phyloP scores from a whole-genome alignment of 1,139 yeast genomes.

The Blastobotrys arbuscula region DNA sequence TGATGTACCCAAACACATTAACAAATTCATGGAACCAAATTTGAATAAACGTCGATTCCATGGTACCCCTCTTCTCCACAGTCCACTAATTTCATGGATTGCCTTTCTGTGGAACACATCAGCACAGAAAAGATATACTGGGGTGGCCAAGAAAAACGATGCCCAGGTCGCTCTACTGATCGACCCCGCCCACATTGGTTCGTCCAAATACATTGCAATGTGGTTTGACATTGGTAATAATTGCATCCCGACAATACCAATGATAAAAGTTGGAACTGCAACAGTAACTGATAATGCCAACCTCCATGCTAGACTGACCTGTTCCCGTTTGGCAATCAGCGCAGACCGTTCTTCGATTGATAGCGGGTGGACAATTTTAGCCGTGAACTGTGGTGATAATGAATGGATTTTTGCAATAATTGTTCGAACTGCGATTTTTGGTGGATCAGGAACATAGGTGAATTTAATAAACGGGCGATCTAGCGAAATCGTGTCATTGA shows the following conservation, averaged over 20 bases:
- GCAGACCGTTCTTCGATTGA: slow-evolving; percentile 62
- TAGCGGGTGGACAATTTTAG: slow-evolving; percentile 52
- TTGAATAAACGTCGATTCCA: slow-evolving; percentile 53
- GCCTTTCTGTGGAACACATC: slow-evolving; percentile 69
- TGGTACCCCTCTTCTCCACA: slow-evolving; percentile 54
- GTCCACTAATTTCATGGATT: slow-evolving; percentile 47
- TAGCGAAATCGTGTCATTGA: slow-evolving; percentile 52
- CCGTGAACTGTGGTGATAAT: slow-evolving; percentile 43
- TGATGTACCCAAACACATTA: slow-evolving; percentile 67
- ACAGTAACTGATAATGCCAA: slow-evolving; percentile 45
- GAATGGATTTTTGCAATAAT: slow-evolving; percentile 47
- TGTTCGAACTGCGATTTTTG: slow-evolving; percentile 46
- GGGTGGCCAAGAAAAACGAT: slow-evolving; percentile 58
- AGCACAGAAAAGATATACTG: slow-evolving; percentile 70
- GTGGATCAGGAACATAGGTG: slow-evolving; percentile 56
- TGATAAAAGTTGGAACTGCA: slow-evolving; percentile 64
- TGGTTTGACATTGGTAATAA: slow-evolving; percentile 43
- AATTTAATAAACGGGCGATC: slow-evolving; percentile 54
- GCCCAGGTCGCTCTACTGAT: slow-evolving; percentile 64
- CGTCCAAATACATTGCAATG: slow-evolving; percentile 51
- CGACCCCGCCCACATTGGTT: slow-evolving; percentile 60
- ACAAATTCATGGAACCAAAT: slow-evolving; percentile 73
- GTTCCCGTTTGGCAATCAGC: slow-evolving; percentile 46
- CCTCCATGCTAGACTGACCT: slow-evolving; percentile 43
- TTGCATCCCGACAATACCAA: slow-evolving; percentile 67